A percentile compares a stretch with the other conserved stretches of the same genome.
These are phyloP conservation scores for Penicillium sp. DNA, from an alignment of 2,329 filamentous ascomycete genomes.

Conservation along the genomic window DNA sequence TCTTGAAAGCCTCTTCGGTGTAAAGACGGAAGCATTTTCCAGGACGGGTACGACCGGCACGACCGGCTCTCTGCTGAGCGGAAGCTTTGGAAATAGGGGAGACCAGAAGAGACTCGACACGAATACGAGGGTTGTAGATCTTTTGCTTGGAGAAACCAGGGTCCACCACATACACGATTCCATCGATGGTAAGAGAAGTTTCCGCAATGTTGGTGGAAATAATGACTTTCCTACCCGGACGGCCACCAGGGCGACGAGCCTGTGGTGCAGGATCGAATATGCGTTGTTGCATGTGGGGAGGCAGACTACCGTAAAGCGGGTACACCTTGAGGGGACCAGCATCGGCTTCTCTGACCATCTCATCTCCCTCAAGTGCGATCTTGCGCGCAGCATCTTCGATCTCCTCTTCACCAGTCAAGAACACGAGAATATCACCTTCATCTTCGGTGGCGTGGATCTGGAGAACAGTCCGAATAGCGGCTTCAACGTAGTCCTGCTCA, in stretches of 20 bases:
- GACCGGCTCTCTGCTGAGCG: constrained; percentile 94
- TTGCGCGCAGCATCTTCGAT: constrained; percentile 96
- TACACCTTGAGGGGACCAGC: constrained; percentile 89
- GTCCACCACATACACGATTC: constrained; percentile 99
- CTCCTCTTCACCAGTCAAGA: constrained; percentile 97
- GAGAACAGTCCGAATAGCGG: constrained; percentile 88
- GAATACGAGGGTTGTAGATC: constrained; percentile 95
- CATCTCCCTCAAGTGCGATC: constrained; percentile 86
- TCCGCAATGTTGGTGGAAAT: constrained; percentile 98
- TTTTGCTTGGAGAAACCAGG: constrained; percentile 99
- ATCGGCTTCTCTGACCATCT: constrained; percentile 88
- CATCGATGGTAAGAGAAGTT: constrained; percentile 95
- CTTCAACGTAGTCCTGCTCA: constrained; percentile 95
- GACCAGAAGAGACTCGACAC: constrained; percentile 95
- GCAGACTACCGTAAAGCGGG: constrained; percentile 90
- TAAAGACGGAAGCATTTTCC: constrained; percentile 98
- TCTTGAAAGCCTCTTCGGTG: constrained; percentile 94
- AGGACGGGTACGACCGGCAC: constrained; percentile 96
- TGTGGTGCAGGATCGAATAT: constrained; percentile 91
- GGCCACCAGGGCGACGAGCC: constrained; percentile 72
- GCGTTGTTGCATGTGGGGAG: constrained; percentile 88
- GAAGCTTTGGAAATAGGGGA: constrained; percentile 98
- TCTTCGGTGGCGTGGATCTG: constrained; percentile 94
- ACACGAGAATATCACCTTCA: constrained; percentile 91
- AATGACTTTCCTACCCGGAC: constrained; percentile 90